Base-by-base conservation (phyloP, 208 protist species). In the Acanthamoeba sp. region DNA sequence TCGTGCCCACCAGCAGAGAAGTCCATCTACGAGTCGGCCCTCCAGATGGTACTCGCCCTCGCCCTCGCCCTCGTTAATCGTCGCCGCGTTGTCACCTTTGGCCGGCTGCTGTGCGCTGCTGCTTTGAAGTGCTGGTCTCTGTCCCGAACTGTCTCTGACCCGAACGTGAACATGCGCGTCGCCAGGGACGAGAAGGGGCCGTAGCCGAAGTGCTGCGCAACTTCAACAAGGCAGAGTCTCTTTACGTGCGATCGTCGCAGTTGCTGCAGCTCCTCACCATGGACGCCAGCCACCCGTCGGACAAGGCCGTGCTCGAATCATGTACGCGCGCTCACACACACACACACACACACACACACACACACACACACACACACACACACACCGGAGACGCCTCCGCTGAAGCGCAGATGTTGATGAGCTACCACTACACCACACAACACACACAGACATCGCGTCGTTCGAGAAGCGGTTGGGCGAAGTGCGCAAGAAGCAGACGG, bases 181-280 rank as follows among this genome's bases (percentile, higher is more conserved):
- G 34, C 40, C 32, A 90, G 82, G 84, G 84, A 22, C 84, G 84
- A 64, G 84, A 91, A 2, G 84, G 55, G 10, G 84, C 84, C 0
- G 84, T 71, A 1, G 50, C 84, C n/a, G 84, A 91, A 50, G 84
- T 91, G 32, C 34, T 91, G 84, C 50, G 36, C 7, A 91, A 91
- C 55, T 91, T 73, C 24, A 27, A 4, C 52, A 91, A 91, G 59
- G 84, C 84, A 1, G 59, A 91, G 32, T 22, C 84, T 14, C 38
- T 91, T 20, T 91, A 91, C 24, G 32, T 42, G 55, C 50, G 59
- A n/a, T 64, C 55, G 38, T n/a, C 59, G 36, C 48, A 73, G 55
- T 55, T 91, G 22, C 84, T 91, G 52, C 34, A 91, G 55, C n/a
- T 73, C 2, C 84, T 91, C 22, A 24, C 84, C 34, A 34, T 48